Evolutionary conservation across 371 early-diverging fungal genomes (phyloP).

Genomic region (Coemansia sp.): DNA sequence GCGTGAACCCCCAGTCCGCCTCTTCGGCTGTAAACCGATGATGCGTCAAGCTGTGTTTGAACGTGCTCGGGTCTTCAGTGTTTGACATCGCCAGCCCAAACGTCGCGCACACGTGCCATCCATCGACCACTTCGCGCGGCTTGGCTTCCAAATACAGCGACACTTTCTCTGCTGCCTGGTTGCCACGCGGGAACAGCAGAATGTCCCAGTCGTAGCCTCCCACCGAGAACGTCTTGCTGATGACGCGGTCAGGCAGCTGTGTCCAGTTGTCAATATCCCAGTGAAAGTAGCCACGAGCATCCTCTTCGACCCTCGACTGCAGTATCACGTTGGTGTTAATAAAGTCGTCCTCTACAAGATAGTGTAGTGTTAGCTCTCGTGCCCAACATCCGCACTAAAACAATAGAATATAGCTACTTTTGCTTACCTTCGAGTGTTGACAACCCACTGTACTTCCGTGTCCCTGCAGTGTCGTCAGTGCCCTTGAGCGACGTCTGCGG

Average conservation of each 20-base stretch:
- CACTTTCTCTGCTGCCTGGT: constrained; percentile 64
- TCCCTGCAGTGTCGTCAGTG: neutral
- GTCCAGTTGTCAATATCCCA: constrained; percentile 55
- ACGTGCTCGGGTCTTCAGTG: constrained; percentile 68
- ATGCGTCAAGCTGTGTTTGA: constrained; percentile 63
- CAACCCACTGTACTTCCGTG: constrained; percentile 9
- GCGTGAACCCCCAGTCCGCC: constrained; percentile 95
- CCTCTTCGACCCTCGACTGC: constrained; percentile 35
- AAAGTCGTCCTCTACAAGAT: constrained; percentile 35
- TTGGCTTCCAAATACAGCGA: constrained; percentile 85
- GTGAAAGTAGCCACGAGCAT: constrained; percentile 36
- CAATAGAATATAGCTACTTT: too few relatives aligned
- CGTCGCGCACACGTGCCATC: constrained; percentile 88
- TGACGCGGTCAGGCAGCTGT: constrained; percentile 24
- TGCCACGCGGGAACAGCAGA: constrained; percentile 89
- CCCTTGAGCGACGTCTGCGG: constrained; percentile 15
- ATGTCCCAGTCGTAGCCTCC: constrained; percentile 57
- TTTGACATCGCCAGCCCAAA: constrained; percentile 82
- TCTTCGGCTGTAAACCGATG: constrained; percentile 85
- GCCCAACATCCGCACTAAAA: too few relatives aligned
- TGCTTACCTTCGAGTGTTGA: constrained; percentile 4
- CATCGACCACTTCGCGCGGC: constrained; percentile 59
- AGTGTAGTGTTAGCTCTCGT: too few relatives aligned
- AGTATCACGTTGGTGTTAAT: constrained; percentile 13
- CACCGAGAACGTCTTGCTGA: constrained; percentile 41